Base-by-base conservation (phyloP, 768 basidiomycete genomes). In the Pulveroboletus ravenelii region DNA sequence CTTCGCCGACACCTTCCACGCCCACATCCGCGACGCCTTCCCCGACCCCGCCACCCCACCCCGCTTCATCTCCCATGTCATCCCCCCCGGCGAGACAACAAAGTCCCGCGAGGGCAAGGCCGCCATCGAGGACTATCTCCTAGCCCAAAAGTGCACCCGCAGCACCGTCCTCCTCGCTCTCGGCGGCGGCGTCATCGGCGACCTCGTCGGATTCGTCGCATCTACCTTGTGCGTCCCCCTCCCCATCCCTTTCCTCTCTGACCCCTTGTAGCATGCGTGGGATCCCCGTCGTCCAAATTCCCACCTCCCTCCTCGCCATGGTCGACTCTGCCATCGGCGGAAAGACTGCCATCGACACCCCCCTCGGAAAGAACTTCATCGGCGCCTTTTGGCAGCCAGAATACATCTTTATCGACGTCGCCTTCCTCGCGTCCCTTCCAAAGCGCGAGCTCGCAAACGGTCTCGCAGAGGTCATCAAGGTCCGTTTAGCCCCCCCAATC, bases 311-410 rank as follows among this genome's bases (percentile, higher is more conserved):
- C 2, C 79, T 99, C 51, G 93, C 94, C 6, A 99, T 99, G 96
- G 96, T 99, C 20, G 96, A 99, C 70, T 97, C 94, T 0, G 86
- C 91, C 53, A 85, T 99, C 39, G 96, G 96, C 6, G 95, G 96
- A 32, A 99, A 97, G 76, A 99, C 96, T 0, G 95, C 96, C n/a
- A 93, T 98, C 54, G 96, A 99, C 66, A 97, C 95, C 0, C 93
- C 92, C 2, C 90, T 93, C 56, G 96, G 96, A 48, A 99, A 99
- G 74, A 99, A 99, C 70, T 80, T 98, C 57, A 92, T 99, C 58
- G 96, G 96, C 51, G 89, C 95, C 5, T 99, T 98, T 76, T 93
- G 93, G 91, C 95, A 98, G 70, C 96, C 96, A 0, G 82, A 89
- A 60, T 97, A 87, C 74, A 87, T 98, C 64, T 99, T 99, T 72